These are phyloP conservation scores for Hibiscus syriacus DNA, from an alignment of 345 rosid genomes.

Conservation along the genomic window DNA sequence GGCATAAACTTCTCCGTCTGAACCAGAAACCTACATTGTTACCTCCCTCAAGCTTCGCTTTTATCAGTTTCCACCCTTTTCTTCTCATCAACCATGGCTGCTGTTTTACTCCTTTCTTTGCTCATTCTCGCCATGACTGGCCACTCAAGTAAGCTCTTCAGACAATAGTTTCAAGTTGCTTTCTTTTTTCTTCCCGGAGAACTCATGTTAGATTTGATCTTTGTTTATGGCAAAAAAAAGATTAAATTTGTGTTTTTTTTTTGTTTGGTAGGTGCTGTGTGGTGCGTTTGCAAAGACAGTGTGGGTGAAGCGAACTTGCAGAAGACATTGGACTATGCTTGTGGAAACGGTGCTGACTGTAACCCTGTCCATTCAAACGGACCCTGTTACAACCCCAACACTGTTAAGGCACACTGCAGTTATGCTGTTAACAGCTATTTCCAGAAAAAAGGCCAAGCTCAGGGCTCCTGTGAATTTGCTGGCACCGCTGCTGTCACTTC, in stretches of 20 bases:
- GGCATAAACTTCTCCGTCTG: not conserved
- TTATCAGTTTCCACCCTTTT: not conserved
- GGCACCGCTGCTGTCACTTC: slow-evolving; percentile 12
- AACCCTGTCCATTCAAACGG: slow-evolving; percentile 47
- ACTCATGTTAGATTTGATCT: not conserved
- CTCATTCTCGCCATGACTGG: slow-evolving; percentile 43
- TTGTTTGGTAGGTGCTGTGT: slow-evolving; percentile 48
- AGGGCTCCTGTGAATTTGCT: slow-evolving; percentile 57
- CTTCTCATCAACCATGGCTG: slow-evolving; percentile 30
- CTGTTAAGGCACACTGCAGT: slow-evolving; percentile 51
- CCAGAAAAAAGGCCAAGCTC: slow-evolving; percentile 69
- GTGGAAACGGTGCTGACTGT: slow-evolving; percentile 97
- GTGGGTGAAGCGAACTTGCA: slow-evolving; percentile 52
- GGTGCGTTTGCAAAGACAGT: slow-evolving; percentile 86
- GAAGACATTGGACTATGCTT: slow-evolving; percentile 77
- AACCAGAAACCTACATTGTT: not conserved
- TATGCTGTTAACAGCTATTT: slow-evolving; percentile 67
- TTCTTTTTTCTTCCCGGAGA: not conserved
- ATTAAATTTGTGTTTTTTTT: not conserved
- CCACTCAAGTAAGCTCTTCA: slow-evolving; percentile 37
- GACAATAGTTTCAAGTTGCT: not conserved
- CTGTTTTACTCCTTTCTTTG: slow-evolving; percentile 29
- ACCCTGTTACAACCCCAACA: slow-evolving; percentile 68
- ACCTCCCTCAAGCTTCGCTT: not conserved
- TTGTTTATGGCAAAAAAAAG: no score